Evolutionary conservation across 1,284 basidiomycete species (phyloP).

Genomic region (Thelephora terrestris): DNA sequence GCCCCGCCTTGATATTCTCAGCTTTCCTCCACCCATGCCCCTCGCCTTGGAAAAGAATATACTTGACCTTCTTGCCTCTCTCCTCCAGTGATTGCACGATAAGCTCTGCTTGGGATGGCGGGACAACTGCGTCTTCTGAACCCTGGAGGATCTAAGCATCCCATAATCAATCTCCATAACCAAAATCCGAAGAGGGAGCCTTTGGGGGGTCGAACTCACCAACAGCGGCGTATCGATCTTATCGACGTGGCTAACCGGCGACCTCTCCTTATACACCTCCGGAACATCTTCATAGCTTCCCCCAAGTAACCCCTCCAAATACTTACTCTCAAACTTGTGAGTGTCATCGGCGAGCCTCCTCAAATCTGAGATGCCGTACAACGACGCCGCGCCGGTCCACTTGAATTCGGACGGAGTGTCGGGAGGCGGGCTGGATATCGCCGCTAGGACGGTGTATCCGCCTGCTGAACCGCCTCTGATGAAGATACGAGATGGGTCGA

Average conservation of each 20-base stretch:
- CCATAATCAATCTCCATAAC: neutral
- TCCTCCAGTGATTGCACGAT: slow-evolving; percentile 33
- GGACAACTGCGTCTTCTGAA: slow-evolving; percentile 32
- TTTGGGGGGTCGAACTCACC: slow-evolving; percentile 20
- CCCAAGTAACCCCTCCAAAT: slow-evolving; percentile 35
- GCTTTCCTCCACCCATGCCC: slow-evolving; percentile 43
- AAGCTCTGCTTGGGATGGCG: slow-evolving; percentile 38
- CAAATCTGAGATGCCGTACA: slow-evolving; percentile 39
- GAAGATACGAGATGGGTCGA: slow-evolving; percentile 46
- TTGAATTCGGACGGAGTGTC: slow-evolving; percentile 1
- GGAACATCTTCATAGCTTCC: slow-evolving; percentile 33
- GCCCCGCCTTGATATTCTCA: slow-evolving; percentile 33
- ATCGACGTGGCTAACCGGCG: slow-evolving; percentile 35
- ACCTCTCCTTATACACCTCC: slow-evolving; percentile 34
- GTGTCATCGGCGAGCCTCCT: slow-evolving; percentile 31
- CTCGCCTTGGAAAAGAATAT: slow-evolving; percentile 39
- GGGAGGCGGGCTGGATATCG: slow-evolving; percentile 22
- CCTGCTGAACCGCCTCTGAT: slow-evolving; percentile 44
- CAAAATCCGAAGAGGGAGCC: neutral
- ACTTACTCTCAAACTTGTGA: slow-evolving; percentile 45
- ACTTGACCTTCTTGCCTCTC: slow-evolving; percentile 33
- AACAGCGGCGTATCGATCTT: slow-evolving; percentile 38
- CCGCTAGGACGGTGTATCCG: slow-evolving; percentile 40
- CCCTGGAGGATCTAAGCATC: slow-evolving; percentile 39
- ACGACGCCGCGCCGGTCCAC: slow-evolving; percentile 32